Base-by-base conservation (phyloP, 192 early-diverging fungal genomes). In the Allomyces arbusculus region DNA sequence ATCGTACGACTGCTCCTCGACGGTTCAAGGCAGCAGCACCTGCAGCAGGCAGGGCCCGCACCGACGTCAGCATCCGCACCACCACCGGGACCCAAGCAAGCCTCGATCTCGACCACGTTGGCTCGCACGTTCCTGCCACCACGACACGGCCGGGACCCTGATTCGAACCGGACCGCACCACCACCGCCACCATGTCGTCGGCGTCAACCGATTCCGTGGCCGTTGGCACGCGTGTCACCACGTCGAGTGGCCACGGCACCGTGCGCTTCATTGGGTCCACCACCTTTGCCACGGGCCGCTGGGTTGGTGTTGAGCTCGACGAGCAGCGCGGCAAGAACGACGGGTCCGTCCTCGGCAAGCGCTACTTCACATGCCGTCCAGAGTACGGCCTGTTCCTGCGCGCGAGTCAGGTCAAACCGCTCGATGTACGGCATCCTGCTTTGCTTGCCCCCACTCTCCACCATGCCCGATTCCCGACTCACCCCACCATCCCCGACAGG, bases 271-370 rank as follows among this genome's bases (percentile, higher is more conserved):
- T 81, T 23, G 95, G 93, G 9, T 64, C 72, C 3, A 97, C 95
- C 0, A 75, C 76, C 7, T 97, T 97, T 73, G 82, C 86, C 19
- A 63, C 86, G 0, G 95, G 95, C 20, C 74, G 77, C 68, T 97
- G 92, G 92, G 79, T 92, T 45, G 95, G 95, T 33, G 75, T 97
- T 9, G 95, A 94, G 69, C 79, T 95, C 1, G 89, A 91, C 70
- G 69, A 77, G 20, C 75, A 82, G 0, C 62, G 65, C 23, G 90
- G 90, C 26, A 91, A 91, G 65, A 91, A 91, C 72, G 77, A 82
- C 66, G 90, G 90, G 11, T 81, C 80, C 0, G 87, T 91, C 20
- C 74, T 86, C 28, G 90, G 86, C 50, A 80, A 80, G 69, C 75
- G 81, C 0, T 91, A 91, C 73, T 91, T 91, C 81, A 80, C 84